Conservation (phyloP, 73 alveolate genomes). For the Blepharisma japonicum region DNA sequence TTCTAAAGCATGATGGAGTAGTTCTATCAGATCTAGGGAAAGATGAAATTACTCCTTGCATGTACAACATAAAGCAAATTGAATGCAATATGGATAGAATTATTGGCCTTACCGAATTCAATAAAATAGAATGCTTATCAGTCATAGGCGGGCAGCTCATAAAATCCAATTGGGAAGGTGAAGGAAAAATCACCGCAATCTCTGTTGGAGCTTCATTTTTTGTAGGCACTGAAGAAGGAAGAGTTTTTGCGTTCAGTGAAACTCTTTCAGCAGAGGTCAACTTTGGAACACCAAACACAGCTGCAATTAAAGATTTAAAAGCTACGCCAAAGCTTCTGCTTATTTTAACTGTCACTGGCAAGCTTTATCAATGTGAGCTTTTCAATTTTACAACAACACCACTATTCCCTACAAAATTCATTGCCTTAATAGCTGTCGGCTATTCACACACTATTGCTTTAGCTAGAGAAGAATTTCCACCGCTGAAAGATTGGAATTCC, state of each 20-base stretch:
- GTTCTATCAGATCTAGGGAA: too few species aligned
- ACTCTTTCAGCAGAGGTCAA: background rate
- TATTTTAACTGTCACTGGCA: background rate
- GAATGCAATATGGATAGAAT: too few species aligned
- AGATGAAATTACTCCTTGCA: too few species aligned
- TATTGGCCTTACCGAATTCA: too few species aligned
- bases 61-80: too few species aligned
- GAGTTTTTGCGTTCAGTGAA: background rate
- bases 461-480: background rate
- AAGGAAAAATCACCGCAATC: too few species aligned
- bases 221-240: background rate
- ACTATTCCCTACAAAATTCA: background rate
- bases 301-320: background rate
- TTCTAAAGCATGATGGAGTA: too few species aligned
- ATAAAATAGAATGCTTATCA: too few species aligned
- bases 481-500: background rate
- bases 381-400: background rate
- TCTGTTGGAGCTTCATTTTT: too few species aligned
- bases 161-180: too few species aligned
- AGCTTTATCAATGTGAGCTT: conserved; percentile 4
- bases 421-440: background rate
- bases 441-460: conserved; percentile 1
- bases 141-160: too few species aligned
- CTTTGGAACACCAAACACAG: background rate
- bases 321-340: conserved; percentile 17